A percentile compares a stretch with the other conserved stretches of the same genome.
Evolutionary conservation across 371 early-diverging fungal genomes (phyloP).

Genomic region (Lichtheimia corymbifera): DNA sequence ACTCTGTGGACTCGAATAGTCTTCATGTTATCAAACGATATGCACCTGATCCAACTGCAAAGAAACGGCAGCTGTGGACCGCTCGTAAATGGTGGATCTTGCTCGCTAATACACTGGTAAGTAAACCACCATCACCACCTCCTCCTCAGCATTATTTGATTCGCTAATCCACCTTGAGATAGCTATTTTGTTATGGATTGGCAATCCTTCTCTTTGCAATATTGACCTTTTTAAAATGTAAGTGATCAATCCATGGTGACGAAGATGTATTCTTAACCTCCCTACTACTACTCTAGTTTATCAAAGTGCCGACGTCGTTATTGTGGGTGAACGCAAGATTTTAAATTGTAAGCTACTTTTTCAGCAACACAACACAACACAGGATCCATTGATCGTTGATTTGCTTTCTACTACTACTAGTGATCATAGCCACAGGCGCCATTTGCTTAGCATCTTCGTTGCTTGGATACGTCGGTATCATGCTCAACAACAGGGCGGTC

Average conservation of each 20-base stretch:
- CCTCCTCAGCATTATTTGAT: neutral
- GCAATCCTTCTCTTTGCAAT: slow-evolving; percentile 34
- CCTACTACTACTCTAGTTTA: slow-evolving; percentile 29
- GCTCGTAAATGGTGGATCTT: slow-evolving; percentile 54
- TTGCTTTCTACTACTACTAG: slow-evolving; percentile 16
- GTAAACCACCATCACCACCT: neutral
- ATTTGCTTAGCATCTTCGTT: slow-evolving; percentile 51
- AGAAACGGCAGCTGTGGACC: slow-evolving; percentile 54
- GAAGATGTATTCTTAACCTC: neutral
- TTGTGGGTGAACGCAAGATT: slow-evolving; percentile 46
- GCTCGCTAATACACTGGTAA: slow-evolving; percentile 54
- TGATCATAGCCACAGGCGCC: slow-evolving; percentile 48
- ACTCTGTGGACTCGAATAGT: slow-evolving; percentile 26
- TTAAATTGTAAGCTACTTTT: slow-evolving; percentile 41
- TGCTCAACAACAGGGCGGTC: slow-evolving; percentile 53
- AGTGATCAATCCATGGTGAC: slow-evolving; percentile 10
- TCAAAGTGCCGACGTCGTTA: slow-evolving; percentile 44
- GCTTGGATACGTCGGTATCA: slow-evolving; percentile 57
- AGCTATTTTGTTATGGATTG: slow-evolving; percentile 55
- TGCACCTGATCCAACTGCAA: slow-evolving; percentile 23
- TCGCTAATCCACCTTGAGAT: neutral
- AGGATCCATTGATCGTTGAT: neutral
- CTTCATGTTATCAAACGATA: slow-evolving; percentile 45
- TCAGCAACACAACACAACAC: neutral
- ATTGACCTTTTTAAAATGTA: slow-evolving; percentile 52